Conservation (phyloP, 306 rosid genomes). For the Vigna nakashimae region DNA sequence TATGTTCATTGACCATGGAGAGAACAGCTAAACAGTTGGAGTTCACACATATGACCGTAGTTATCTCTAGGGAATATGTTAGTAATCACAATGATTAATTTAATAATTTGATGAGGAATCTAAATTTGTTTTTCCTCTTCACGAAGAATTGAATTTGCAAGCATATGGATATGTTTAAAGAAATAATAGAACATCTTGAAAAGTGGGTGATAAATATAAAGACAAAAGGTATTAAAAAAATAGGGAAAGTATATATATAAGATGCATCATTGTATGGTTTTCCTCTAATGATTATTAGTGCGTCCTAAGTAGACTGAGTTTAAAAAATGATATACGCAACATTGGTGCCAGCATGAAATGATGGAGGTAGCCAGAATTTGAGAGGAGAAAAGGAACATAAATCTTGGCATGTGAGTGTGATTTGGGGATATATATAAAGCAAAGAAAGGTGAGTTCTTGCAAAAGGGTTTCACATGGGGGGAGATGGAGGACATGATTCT, state of each 20-base stretch:
- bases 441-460: constrained; percentile 65
- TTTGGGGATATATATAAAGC: constrained; percentile 70
- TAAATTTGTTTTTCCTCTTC: not conserved
- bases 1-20: constrained; percentile 36
- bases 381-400: constrained; percentile 49
- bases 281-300: constrained; percentile 70
- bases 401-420: constrained; percentile 77
- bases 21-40: constrained; percentile 20
- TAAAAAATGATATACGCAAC: constrained; percentile 30
- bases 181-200: constrained; percentile 6
- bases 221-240: constrained; percentile 46
- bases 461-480: constrained; percentile 85
- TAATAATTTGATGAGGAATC: constrained; percentile 34
- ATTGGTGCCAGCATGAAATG: constrained; percentile 62
- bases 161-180: not conserved
- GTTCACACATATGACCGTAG: constrained; percentile 25
- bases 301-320: constrained; percentile 50
- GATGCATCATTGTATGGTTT: constrained; percentile 57
- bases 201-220: constrained; percentile 36
- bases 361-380: constrained; percentile 50
- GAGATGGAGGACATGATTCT: constrained; percentile 69
- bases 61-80: constrained; percentile 31
- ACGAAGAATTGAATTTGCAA: constrained; percentile 26
- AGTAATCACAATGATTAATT: constrained; percentile 4
- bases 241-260: constrained; percentile 30